Evolutionary conservation across 768 basidiomycete genomes (phyloP).

Genomic region (Mrakia gelida): DNA sequence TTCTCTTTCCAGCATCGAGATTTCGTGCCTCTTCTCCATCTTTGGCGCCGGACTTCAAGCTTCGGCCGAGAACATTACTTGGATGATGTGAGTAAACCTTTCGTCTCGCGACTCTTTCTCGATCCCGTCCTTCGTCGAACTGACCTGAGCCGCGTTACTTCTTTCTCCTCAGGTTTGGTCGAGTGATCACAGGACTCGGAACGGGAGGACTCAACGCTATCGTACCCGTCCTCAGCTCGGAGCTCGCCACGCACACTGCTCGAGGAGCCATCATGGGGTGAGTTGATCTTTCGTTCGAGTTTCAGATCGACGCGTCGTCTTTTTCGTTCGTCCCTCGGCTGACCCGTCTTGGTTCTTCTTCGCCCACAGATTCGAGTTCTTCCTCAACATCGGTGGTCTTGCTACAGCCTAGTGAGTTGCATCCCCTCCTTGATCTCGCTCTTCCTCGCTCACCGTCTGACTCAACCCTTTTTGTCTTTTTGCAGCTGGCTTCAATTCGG

Average conservation of each 20-base stretch:
- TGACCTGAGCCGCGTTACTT: no score
- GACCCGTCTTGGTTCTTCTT: background rate
- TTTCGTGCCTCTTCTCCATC: conserved; percentile 20
- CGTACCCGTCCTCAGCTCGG: conserved; percentile 38
- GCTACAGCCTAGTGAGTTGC: background rate
- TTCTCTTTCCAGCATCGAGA: conserved; percentile 23
- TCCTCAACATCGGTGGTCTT: conserved; percentile 20
- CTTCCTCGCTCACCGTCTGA: no score
- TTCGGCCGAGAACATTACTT: conserved; percentile 32
- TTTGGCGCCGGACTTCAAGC: conserved; percentile 38
- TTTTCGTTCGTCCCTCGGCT: no score
- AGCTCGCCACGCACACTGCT: conserved; percentile 35
- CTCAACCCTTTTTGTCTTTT: no score
- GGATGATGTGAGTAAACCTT: conserved; percentile 28
- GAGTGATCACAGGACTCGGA: conserved; percentile 36
- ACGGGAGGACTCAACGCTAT: conserved; percentile 39
- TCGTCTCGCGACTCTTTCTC: no score
- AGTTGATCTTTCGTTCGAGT: conserved; percentile 20
- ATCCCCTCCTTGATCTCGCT: no score
- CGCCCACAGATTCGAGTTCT: background rate
- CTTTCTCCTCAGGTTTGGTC: conserved; percentile 8
- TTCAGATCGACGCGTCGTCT: background rate
- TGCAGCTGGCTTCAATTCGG: background rate
- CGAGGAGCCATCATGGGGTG: conserved; percentile 37
- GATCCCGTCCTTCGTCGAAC: no score